phyloP scores from a whole-genome alignment of 2,329 filamentous ascomycete species.

The Proliferodiscus dingleyae region DNA sequence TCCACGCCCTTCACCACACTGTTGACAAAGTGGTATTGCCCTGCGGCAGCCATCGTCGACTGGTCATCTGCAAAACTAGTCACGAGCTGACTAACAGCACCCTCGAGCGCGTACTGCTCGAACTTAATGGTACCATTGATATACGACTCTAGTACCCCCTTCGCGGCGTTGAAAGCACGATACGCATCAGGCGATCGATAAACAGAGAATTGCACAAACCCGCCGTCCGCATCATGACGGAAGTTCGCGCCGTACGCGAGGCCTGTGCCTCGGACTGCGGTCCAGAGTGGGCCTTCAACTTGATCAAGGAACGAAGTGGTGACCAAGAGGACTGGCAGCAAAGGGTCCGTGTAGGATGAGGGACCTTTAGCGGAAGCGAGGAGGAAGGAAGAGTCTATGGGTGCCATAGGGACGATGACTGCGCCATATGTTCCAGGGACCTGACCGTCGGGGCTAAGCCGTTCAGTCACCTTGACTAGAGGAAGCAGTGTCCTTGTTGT shows the following conservation, averaged over 20 bases:
- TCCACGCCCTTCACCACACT: conserved; percentile 73
- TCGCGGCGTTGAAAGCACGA: conserved; percentile 77
- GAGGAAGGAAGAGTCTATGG: conserved; percentile 87
- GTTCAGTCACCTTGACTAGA: conserved; percentile 62
- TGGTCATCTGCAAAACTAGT: conserved; percentile 84
- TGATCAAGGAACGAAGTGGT: conserved; percentile 88
- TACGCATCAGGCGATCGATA: conserved; percentile 87
- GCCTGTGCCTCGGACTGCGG: conserved; percentile 84
- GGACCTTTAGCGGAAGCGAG: conserved; percentile 72
- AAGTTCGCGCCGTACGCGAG: conserved; percentile 88
- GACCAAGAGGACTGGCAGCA: conserved; percentile 79
- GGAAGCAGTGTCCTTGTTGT: conserved; percentile 55
- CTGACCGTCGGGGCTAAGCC: conserved; percentile 71
- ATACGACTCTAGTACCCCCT: conserved; percentile 68
- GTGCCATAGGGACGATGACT: conserved; percentile 83
- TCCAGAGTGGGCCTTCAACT: conserved; percentile 92
- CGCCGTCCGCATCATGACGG: conserved; percentile 69
- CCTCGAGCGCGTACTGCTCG: conserved; percentile 68
- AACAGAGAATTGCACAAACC: conserved; percentile 76
- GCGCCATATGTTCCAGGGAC: conserved; percentile 69
- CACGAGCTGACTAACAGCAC: conserved; percentile 85
- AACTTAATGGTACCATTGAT: conserved; percentile 67
- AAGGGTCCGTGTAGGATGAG: conserved; percentile 68
- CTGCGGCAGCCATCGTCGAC: conserved; percentile 76
- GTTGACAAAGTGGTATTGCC: conserved; percentile 75